Evolutionary conservation across 345 rosid genomes (phyloP), one percentile per base, ranked within the genome.

Genomic region (Hirschfeldia incana): DNA sequence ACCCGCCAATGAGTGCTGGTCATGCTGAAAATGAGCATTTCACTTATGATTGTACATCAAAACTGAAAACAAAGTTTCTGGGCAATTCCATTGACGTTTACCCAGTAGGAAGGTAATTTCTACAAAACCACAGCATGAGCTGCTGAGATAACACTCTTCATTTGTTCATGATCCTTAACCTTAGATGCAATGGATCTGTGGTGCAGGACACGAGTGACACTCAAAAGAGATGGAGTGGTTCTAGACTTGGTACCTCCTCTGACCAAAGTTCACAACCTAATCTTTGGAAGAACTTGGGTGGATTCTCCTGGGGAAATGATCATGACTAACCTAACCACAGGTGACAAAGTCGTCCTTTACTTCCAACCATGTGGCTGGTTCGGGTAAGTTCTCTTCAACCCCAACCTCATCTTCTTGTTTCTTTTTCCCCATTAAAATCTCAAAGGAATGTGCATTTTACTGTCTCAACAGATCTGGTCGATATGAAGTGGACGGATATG

Each of bases 21-120:
- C 94, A 92, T 75, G 97, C 93, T 44, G 97, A 92, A 86, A 92
- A 86, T 78, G 93, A 92, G 69, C 94, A 92, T 81, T 91, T 91
- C 83, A 85, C 73, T 4, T 89, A 89, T 77, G 97, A 91, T 42
- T 77, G 89, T 29, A 88, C 97, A 53, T 91, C 97, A n/a, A 91
- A 91, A 83, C 82, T 91, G 72, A 91, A 88, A 84, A 91, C 94
- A 15, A 91, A 91, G 74, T 89, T 92, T 68, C 76, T 92, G 39
- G 97, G 97, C 32, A 92, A 92, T 79, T 92, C 97, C 21, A 75
- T 92, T 13, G 94, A 92, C 79, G 63, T 92, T 61, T 92, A 92
- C 79, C 97, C 94, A 37, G 87, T 92, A 74, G 97, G 94, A 87
- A 90, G 97, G 91, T 81, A 71, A 53, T 12, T 42, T 37, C 21